Conservation (phyloP, 352 stramenopile species). For the Discostella stelligera region DNA sequence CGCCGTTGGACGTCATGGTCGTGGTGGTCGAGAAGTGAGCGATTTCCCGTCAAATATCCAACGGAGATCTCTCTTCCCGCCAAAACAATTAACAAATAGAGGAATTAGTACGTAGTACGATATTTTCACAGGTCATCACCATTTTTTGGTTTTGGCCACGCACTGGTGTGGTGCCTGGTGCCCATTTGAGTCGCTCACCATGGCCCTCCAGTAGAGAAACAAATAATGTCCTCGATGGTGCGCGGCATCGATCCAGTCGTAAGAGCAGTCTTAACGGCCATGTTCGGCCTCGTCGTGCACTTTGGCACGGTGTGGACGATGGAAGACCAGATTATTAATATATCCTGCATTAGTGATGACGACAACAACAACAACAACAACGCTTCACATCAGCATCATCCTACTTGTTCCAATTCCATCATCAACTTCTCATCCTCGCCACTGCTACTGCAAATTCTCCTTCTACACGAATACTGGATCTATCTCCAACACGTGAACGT, state of each 20-base stretch:
- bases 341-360: not conserved
- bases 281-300: conserved; percentile 52
- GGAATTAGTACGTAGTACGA: too few species aligned
- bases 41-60: not conserved
- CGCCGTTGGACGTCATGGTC: conserved; percentile 69
- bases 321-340: not conserved
- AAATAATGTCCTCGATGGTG: conserved; percentile 16
- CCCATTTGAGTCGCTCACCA: too few species aligned
- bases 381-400: not conserved
- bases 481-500: conserved; percentile 63
- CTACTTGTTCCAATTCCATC: not conserved
- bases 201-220: too few species aligned
- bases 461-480: conserved; percentile 60
- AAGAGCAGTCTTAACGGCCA: conserved; percentile 47
- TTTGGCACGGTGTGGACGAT: conserved; percentile 47
- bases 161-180: too few species aligned
- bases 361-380: not conserved
- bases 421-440: not conserved
- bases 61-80: too few species aligned
- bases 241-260: conserved; percentile 41
- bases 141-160: too few species aligned
- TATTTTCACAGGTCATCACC: too few species aligned
- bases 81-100: too few species aligned
- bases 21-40: not conserved
- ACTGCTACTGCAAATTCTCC: conserved; percentile 21